A percentile compares a stretch with the other conserved stretches of the same genome.
Conservation (phyloP, 305 asterid species). For the Fraxinus latifolia region DNA sequence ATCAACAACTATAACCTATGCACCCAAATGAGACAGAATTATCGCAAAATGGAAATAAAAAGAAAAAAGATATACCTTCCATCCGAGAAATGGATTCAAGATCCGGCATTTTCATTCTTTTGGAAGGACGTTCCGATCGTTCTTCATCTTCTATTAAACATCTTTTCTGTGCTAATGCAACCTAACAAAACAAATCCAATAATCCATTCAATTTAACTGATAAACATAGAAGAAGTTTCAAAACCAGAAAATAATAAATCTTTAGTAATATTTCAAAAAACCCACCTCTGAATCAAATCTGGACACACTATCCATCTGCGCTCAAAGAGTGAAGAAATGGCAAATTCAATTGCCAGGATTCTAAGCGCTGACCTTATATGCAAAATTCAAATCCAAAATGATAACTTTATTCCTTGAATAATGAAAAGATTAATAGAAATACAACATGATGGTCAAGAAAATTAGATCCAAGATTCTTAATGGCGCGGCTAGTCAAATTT, state of each 20-base stretch:
- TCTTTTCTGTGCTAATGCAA: conserved; percentile 54
- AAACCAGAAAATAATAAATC: conserved; percentile 1
- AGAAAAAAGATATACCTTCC: conserved; percentile 49
- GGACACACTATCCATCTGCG: conserved; percentile 43
- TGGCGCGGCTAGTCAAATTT: conserved; percentile 1
- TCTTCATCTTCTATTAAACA: conserved; percentile 41
- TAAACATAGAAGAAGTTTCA: neutral
- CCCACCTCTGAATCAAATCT: conserved; percentile 66
- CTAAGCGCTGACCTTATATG: neutral
- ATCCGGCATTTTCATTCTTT: conserved; percentile 61
- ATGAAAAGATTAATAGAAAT: neutral
- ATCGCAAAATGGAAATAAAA: neutral
- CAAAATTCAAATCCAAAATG: conserved; percentile 27
- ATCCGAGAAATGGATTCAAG: conserved; percentile 58
- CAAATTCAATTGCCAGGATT: conserved; percentile 20
- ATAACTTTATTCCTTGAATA: conserved; percentile 14
- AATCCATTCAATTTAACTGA: neutral
- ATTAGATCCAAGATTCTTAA: conserved; percentile 17
- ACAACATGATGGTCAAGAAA: conserved; percentile 8
- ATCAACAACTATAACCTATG: neutral
- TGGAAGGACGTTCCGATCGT: conserved; percentile 37
- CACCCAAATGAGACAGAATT: conserved; percentile 14
- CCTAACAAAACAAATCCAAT: conserved; percentile 28
- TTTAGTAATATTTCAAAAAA: neutral
- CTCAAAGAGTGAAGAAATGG: neutral